Conservation (phyloP, 352 stramenopile species). For the Globisporangium paddicum region DNA sequence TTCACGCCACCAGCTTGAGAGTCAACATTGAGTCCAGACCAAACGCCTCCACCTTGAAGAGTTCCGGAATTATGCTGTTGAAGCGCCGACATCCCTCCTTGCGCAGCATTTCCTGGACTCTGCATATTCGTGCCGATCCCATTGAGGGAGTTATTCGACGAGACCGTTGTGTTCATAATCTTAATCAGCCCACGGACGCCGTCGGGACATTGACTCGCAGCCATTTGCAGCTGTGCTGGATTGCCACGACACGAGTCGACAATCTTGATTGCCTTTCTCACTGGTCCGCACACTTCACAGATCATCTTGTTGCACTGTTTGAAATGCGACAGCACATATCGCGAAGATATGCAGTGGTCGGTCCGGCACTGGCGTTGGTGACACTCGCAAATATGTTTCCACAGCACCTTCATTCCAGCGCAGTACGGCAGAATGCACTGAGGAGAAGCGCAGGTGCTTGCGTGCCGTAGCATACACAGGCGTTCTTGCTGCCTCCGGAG, state of each 20-base stretch:
- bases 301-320: slow-evolving; percentile 91
- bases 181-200: slow-evolving; percentile 80
- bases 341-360: slow-evolving; percentile 85
- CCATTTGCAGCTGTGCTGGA: slow-evolving; percentile 62
- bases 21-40: slow-evolving; percentile 1
- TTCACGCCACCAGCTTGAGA: slow-evolving; percentile 11
- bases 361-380: slow-evolving; percentile 84
- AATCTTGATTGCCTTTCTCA: slow-evolving; percentile 85
- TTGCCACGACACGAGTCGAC: slow-evolving; percentile 81
- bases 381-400: slow-evolving; percentile 90
- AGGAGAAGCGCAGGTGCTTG: slow-evolving; percentile 63
- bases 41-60: slow-evolving; percentile 7
- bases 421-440: slow-evolving; percentile 83
- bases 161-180: slow-evolving; percentile 82
- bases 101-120: background rate
- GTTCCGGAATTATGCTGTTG: slow-evolving; percentile 16
- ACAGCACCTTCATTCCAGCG: slow-evolving; percentile 84
- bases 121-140: slow-evolving; percentile 18
- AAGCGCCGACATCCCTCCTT: slow-evolving; percentile 1
- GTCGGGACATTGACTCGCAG: slow-evolving; percentile 63
- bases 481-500: slow-evolving; percentile 82
- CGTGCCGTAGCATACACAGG: slow-evolving; percentile 84
- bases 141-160: slow-evolving; percentile 17
- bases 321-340: slow-evolving; percentile 88
- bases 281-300: slow-evolving; percentile 85